Conservation (phyloP, 2,329 filamentous ascomycete species). For the Alternaria viburni region DNA sequence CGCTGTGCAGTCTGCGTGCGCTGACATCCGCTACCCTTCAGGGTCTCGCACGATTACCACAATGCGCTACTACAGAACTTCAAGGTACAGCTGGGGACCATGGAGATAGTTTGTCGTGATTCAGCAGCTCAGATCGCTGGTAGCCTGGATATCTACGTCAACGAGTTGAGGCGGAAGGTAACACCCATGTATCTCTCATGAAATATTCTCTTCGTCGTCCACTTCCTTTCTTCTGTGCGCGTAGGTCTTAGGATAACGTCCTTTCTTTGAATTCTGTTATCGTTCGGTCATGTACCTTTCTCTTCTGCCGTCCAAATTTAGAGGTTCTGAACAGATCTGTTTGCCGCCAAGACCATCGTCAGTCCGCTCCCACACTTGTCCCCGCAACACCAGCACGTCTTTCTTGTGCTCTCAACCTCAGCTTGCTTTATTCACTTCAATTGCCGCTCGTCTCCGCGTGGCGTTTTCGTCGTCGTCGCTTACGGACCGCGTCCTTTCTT, state of each 20-base stretch:
- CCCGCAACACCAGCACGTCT: neutral
- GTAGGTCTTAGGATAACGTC: too few relatives aligned
- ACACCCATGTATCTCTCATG: neutral
- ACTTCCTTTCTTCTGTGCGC: neutral
- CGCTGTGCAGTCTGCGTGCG: neutral
- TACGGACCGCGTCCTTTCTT: too few relatives aligned
- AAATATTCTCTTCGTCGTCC: neutral
- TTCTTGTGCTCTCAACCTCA: neutral
- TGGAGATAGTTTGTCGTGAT: neutral
- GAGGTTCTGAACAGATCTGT: neutral
- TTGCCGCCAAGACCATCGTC: slow-evolving; percentile 20
- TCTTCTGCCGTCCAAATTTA: neutral
- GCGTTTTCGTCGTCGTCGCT: neutral
- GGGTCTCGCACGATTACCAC: neutral
- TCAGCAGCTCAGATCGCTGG: neutral
- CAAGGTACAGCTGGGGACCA: neutral
- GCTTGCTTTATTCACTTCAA: neutral
- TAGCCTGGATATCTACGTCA: neutral
- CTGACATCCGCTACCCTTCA: neutral
- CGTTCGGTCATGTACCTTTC: neutral
- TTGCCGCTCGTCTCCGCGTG: neutral
- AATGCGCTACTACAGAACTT: neutral
- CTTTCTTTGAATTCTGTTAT: neutral
- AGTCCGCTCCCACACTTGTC: neutral
- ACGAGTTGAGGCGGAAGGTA: neutral